Evolutionary conservation across 176 grass and related monocot genomes (phyloP).

Genomic region (Chloris gayana): DNA sequence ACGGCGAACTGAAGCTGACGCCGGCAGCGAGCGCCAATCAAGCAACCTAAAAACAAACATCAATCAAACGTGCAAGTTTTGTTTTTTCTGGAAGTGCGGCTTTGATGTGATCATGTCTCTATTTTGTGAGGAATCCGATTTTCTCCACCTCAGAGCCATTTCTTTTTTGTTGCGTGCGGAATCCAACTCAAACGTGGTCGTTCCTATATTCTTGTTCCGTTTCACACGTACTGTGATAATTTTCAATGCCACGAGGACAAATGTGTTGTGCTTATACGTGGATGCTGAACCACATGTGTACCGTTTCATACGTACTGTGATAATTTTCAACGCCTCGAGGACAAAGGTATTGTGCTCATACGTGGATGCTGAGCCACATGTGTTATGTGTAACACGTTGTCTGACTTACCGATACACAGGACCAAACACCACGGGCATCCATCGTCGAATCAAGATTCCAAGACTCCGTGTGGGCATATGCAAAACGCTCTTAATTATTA

Average conservation of each 20-base stretch:
- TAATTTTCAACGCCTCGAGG: background rate
- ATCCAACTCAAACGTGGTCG: background rate
- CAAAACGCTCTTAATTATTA: background rate
- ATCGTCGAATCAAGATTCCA: background rate
- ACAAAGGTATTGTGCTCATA: no score
- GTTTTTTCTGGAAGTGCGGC: no score
- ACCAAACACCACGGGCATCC: background rate
- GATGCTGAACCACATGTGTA: no score
- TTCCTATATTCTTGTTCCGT: background rate
- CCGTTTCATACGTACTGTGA: background rate
- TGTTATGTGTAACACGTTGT: background rate
- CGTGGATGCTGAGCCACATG: no score
- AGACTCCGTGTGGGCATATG: background rate
- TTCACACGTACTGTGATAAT: background rate
- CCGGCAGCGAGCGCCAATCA: no score
- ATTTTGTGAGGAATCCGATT: background rate
- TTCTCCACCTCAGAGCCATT: background rate
- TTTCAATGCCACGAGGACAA: background rate
- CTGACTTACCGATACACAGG: background rate
- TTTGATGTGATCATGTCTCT: no score
- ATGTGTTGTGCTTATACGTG: no score
- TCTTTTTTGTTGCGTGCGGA: background rate
- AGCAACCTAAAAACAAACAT: no score
- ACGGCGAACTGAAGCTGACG: no score
- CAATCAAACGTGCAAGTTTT: background rate